phyloP scores from a whole-genome alignment of 805 yeast species.

The Phaffomyces thermotolerans region DNA sequence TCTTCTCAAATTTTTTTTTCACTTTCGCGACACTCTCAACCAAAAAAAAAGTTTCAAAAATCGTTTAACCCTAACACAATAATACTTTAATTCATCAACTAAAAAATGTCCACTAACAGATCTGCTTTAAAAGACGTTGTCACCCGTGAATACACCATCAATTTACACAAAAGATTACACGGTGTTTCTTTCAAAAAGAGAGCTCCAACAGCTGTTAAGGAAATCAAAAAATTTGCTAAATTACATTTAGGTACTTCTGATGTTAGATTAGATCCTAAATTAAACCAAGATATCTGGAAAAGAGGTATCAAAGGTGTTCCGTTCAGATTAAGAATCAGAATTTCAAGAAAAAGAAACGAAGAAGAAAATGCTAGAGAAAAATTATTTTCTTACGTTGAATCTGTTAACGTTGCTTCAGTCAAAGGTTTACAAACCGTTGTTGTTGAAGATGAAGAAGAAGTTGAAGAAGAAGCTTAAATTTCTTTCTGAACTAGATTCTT shows the following conservation, averaged over 20 bases:
- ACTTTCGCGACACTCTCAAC: constrained; percentile 1
- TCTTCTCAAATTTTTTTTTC: too few relatives aligned
- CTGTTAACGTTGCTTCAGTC: constrained; percentile 87
- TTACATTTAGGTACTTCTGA: constrained; percentile 99
- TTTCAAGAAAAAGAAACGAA: constrained; percentile 99
- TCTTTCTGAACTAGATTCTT: not conserved
- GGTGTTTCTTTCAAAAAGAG: constrained; percentile 99
- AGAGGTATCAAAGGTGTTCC: constrained; percentile 99
- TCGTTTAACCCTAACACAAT: too few relatives aligned
- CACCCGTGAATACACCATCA: constrained; percentile 99
- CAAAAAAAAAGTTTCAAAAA: constrained; percentile 7
- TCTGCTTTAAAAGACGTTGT: constrained; percentile 97
- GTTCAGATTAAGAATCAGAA: constrained; percentile 96
- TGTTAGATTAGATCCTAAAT: constrained; percentile 97
- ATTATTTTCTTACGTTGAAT: constrained; percentile 96
- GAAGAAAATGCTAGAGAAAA: constrained; percentile 99
- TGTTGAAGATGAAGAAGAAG: constrained; percentile 58
- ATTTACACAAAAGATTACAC: constrained; percentile 98
- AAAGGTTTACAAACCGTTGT: constrained; percentile 98
- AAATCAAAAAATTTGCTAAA: constrained; percentile 96
- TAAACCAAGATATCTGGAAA: constrained; percentile 98
- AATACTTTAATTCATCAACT: not conserved
- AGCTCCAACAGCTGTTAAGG: constrained; percentile 99
- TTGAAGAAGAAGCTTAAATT: constrained; percentile 11
- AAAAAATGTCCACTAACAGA: constrained; percentile 36